Base-by-base conservation (phyloP, 2,329 filamentous ascomycete species). In the Aureobasidium subglaciale region DNA sequence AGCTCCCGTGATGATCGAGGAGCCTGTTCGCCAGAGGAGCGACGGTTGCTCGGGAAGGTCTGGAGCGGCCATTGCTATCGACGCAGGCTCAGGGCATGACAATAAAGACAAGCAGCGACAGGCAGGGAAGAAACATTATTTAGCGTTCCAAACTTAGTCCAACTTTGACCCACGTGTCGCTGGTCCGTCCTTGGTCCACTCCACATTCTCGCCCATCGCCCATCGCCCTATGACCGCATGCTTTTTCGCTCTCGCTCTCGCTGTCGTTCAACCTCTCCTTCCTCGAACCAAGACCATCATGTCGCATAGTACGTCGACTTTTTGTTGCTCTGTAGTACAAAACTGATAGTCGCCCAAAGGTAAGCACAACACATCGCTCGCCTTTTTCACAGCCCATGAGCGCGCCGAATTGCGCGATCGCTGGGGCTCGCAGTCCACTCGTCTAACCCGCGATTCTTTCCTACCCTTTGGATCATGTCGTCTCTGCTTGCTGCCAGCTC, bases 381-480 rank as follows among this genome's bases (percentile, higher is more conserved):
- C 90, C 38, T 90, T 96, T 72, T 97, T 97, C 77, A 97, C 93
- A 30, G 85, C 90, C 22, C 84, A 96, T 73, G 93, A 97, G 74
- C 86, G 93, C 62, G 81, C 82, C 50, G 81, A 92, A 48, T 86
- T 95, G 58, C 89, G 90, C 65, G 81, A 82, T 16, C 83, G 84
- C 63, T 97, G 93, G 90, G 84, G 86, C 63, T 83, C 86, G 8
- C 88, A 86, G 62, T 84, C 86, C 50, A 90, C 90, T n/a, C 87
- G 90, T 52, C 83, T 97, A 30, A 85, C 82, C 20, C 87, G 92
- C 66, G 93, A 97, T 68, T 93, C 88, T 56, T 97, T 96, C 71
- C 83, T 97, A 10, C 86, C 90, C 5, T 96, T 97, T 69, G 89
- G 87, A 54, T 90, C 86, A 20, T 99, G 92, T 74, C 83, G 86